Evolutionary conservation across 2,329 filamentous ascomycete species (phyloP), one percentile per base, ranked within the genome.

Genomic region (Penicillium capsulatum): DNA sequence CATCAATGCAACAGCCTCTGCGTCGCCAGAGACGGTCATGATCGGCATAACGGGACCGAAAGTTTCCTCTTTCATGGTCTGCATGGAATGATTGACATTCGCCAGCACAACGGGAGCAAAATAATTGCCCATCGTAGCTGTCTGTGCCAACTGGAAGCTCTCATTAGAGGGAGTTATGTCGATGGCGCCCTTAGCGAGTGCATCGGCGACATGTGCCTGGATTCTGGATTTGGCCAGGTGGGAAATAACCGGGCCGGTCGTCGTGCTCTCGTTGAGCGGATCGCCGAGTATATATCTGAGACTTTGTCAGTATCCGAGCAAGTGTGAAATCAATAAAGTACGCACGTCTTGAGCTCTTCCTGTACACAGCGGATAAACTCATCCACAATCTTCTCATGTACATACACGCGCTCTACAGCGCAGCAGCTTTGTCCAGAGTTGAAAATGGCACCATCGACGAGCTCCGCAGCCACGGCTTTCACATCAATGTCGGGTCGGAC

Each of bases 381-480:
- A 57, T 94, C 87, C 60, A 95, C 81, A 26, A 95, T 79, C 52
- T 78, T 81, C 54, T 85, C 84, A 53, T 90, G 81, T 3, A 95
- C 89, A 53, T 95, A 95, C 7, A 95, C 79, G 16, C 90, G 76
- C 69, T 96, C 90, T 33, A 95, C 73, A 22, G 86, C 85, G 67
- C 90, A 95, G 72, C 90, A 96, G 60, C 87, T 94, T 71, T 96
- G 90, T 10, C 90, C 90, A 24, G 89, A 94, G 71, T 95, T 95
- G 74, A 95, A 95, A 31, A 96, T 71, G 4, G 87, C 83, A 19
- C 89, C 89, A 51, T 95, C 90, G 8, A 95, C 89, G 55, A 95
- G 88, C 66, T 95, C 86, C 51, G 85, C 88, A 0, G 90, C 90
- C 0, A 84, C 89, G 84, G 88, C 94, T 37, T 79, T 79, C 37